Evolutionary conservation across 768 basidiomycete genomes (phyloP), one percentile per base, ranked within the genome.

Genomic region (Hemileccinum rubropunctum): DNA sequence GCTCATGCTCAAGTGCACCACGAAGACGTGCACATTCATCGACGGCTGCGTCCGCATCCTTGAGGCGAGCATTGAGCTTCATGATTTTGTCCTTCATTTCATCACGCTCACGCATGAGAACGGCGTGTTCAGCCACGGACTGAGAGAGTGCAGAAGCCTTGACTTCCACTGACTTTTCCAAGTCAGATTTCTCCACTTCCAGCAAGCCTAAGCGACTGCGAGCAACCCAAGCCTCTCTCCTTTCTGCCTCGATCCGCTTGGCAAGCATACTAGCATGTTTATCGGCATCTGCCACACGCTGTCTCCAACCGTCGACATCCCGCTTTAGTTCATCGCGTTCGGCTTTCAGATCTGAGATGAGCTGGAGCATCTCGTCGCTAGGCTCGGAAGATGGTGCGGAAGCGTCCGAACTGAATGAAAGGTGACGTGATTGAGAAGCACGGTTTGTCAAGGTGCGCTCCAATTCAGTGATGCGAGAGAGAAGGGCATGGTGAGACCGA

Each of bases 241-340:
- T 77, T 70, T 93, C 91, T n/a, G 71, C 74, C 39, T 92, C 89
- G 13, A 91, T 76, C 11, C 87, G 75, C 52, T 79, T 80, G 21
- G 81, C 77, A 43, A 95, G 78, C 33, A 83, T 71, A 36, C 75
- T 72, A 20, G 83, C 69, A 57, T 85, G 84, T 48, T 80, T 83
- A 58, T 95, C 90, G 58, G 91, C 75, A 60, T 88, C 86, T 13
- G 74, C 74, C 41, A 93, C 88, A 20, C 94, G 78, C 30, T 70
- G 76, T 53, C 88, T 78, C 91, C 93, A 95, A 0, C 87, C 88
- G 56, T 92, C 87, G 0, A 93, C 84, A 66, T 98, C 94, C 45
- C 83, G 81, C 65, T 86, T 86, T 44, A 98, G 74, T 51, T 92
- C 87, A 60, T 98, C 95, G 27, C 95, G 76, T 68, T 98, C 94